Evolutionary conservation across 2,329 filamentous ascomycete species (phyloP), one percentile per base, ranked within the genome.

Genomic region (Colletotrichum sp.): DNA sequence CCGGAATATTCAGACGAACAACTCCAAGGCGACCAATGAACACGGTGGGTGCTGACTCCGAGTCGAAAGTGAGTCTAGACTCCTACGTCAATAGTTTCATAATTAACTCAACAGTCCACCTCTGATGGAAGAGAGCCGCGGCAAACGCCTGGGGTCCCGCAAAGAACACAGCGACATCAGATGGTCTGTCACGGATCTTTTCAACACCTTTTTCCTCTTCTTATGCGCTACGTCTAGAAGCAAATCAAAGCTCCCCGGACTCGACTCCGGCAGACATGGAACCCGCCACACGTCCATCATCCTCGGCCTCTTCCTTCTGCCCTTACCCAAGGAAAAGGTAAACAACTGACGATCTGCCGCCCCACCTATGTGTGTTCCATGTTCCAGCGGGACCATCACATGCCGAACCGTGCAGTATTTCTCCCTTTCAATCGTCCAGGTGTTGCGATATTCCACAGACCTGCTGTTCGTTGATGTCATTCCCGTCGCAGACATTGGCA

Each of bases 131-230:
- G 12, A 30, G 52, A 60, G n/a, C 16, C 48, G 65, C 65, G 30
- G 12, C 48, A 56, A 36, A 36, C 65, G 48, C 30, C 48, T 18
- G 12, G 43, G 48, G 21, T 34, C 43, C 6, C n/a, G 43, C n/a
- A 66, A 38, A 52, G 18, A 34, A 52, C 65, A 55, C 30, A 60
- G 15, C 13, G 60, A 72, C 52, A 21, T 66, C n/a, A 43, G 70
- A 79, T 80, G n/a, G 12, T 30, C 21, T 16, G 48, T 13, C 30
- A 26, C 30, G 64, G 15, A 67, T 56, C 26, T 9, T 60, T 60
- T 26, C 28, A 3, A 32, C 28, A 32, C 32, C 16, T 24, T 32
- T 21, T 16, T 5, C 15, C 28, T 12, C 18, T 26, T 32, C 28
- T 61, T 8, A 60, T 60, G 56, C 56, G 28, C 18, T 21, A 21